Evolutionary conservation across 1,284 basidiomycete species (phyloP), one percentile per base, ranked within the genome.

Genomic region (Trichosporon asahii): DNA sequence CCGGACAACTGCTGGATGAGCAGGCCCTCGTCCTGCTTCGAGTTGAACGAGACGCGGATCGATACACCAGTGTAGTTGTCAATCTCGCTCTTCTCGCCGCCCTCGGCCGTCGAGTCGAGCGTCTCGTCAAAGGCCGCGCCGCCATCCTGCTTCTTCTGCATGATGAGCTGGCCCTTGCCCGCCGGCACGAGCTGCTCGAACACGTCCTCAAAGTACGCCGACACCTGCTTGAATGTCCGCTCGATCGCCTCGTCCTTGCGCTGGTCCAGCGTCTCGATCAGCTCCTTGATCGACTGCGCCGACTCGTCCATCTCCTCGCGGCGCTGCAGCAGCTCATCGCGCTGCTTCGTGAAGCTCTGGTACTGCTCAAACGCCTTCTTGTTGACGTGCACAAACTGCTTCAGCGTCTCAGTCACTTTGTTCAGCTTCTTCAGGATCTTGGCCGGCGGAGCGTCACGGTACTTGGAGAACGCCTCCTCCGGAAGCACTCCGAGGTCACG

Each of bases 361-460:
- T 97, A 98, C 83, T 98, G 95, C 83, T 99, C 97, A 79, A 98
- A 96, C 0, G 96, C 97, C 83, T 98, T 98, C 86, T 99, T 99
- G 87, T 99, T 99, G 75, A 99, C 96, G 79, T 98, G 95, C 0
- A 94, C 91, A 78, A 95, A 99, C 83, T 95, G 95, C 83, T 96
- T 98, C 73, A 99, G 86, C 33, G 89, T 89, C 77, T 98, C 95
- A 78, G 98, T 95, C 74, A 95, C 90, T 27, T 88, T 88, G 78
- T 97, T 95, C 44, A 99, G 87, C 74, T 91, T 91, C 85, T 93
- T 95, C 76, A 96, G 88, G 46, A 99, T 87, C 82, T 90, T 88
- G 76, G 98, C 94, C 11, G 91, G 86, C 76, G 90, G 90, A 70
- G 92, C 90, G 68, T 88, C 89, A 12, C 90, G 91, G 80, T 98